phyloP scores from a whole-genome alignment of 257 asterid genomes.

The Fraxinus quadrangulata region DNA sequence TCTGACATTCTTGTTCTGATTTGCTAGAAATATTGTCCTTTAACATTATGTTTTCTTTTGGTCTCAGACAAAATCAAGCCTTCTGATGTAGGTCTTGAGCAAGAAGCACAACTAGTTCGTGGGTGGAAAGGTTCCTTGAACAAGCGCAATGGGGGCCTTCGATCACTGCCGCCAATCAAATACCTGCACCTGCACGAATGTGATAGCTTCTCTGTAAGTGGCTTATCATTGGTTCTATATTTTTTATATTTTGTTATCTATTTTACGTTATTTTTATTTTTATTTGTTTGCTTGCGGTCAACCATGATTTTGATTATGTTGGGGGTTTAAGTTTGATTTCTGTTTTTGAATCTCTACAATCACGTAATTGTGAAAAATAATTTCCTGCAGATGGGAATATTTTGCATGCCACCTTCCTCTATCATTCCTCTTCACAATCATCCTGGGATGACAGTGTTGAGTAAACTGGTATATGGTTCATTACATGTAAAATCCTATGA shows the following conservation, averaged over 20 bases:
- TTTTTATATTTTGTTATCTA: neutral
- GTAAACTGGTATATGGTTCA: slow-evolving; percentile 95
- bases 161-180: slow-evolving; percentile 61
- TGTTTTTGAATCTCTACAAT: slow-evolving; percentile 16
- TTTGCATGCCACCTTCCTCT: slow-evolving; percentile 94
- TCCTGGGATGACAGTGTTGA: slow-evolving; percentile 99
- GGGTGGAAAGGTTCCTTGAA: slow-evolving; percentile 62
- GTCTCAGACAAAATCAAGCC: slow-evolving; percentile 93
- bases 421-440: slow-evolving; percentile 97
- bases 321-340: slow-evolving; percentile 12
- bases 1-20: slow-evolving; percentile 18
- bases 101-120: slow-evolving; percentile 84
- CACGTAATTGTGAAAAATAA: slow-evolving; percentile 24
- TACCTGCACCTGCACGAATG: slow-evolving; percentile 89
- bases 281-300: slow-evolving; percentile 6
- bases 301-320: neutral
- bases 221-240: slow-evolving; percentile 20
- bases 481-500: slow-evolving; percentile 84
- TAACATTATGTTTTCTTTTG: slow-evolving; percentile 31
- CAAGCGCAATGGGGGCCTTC: slow-evolving; percentile 56
- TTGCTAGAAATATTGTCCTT: slow-evolving; percentile 14
- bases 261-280: slow-evolving; percentile 1
- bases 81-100: slow-evolving; percentile 97
- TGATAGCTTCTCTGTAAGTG: slow-evolving; percentile 86
- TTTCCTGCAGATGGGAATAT: slow-evolving; percentile 87